Evolutionary conservation across 1,284 basidiomycete species (phyloP).

Genomic region (Pseudomicrostroma phylloplanum): DNA sequence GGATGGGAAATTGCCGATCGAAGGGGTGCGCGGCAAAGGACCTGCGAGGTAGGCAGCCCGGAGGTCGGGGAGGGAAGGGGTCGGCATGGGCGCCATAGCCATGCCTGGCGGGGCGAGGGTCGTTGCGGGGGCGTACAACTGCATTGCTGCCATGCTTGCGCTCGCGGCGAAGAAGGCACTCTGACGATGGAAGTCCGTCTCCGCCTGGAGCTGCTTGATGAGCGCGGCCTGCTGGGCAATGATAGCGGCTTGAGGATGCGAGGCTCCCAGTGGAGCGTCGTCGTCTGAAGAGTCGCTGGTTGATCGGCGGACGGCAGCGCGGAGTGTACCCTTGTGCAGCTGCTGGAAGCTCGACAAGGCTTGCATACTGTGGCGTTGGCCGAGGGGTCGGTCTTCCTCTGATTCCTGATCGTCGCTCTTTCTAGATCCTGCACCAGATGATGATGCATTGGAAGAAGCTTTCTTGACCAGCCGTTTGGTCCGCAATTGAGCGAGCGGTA

Average conservation of each 20-base stretch:
- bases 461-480: conserved; percentile 13
- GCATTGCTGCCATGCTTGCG: no score
- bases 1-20: no score
- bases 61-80: no score
- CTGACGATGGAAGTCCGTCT: neutral
- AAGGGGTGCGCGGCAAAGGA: no score
- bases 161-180: no score
- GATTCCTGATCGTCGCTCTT: conserved; percentile 7
- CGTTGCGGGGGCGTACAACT: no score
- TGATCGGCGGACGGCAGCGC: no score
- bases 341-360: neutral
- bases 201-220: conserved; percentile 32
- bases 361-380: conserved; percentile 17
- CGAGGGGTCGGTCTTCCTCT: conserved; percentile 39
- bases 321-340: no score
- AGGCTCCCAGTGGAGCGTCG: conserved; percentile 34
- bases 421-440: neutral
- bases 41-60: no score
- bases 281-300: conserved; percentile 19
- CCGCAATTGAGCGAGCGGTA: conserved; percentile 34
- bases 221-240: conserved; percentile 46
- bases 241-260: conserved; percentile 45
- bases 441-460: no score
- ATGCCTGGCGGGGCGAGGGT: no score
- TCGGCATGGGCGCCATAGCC: no score